Base-by-base conservation (phyloP, 2,329 filamentous ascomycete species). In the Colletotrichum salicis region DNA sequence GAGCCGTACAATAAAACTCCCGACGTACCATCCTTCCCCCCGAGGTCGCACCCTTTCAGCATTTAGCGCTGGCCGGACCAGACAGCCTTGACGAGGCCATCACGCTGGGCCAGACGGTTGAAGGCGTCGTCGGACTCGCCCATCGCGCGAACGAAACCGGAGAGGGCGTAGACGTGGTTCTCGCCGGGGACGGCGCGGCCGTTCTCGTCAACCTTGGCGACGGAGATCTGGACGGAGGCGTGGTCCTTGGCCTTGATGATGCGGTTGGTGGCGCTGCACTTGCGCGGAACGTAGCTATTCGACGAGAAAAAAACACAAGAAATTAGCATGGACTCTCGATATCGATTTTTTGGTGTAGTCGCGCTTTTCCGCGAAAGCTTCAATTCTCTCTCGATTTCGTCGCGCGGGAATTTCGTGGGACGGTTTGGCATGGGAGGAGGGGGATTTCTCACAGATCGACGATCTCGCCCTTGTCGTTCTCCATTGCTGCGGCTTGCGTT, bases 221-320 rank as follows among this genome's bases (percentile, higher is more conserved):
- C 89, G 80, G 93, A 94, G 86, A 99, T 94, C 88, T 99, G 96
- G 80, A 98, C 96, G 76, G 94, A 97, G 81, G 94, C 96, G 91
- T 99, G 96, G 89, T 99, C 96, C 90, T 98, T 98, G 90, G 96
- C 95, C 90, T 98, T 98, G 92, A 99, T 98, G 91, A 98, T 98
- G 88, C 96, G 94, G 94, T 97, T 97, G 86, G 96, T 97, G 81
- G 95, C 95, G 86, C 91, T 94, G 94, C 96, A 98, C 90, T 98
- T 98, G 90, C 96, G 94, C 85, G 95, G 95, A 90, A 97, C 94
- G 92, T 97, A 97, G 86, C 94, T 97, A 83, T 65, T 65, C 7
- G 60, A 11, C 76, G 76, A 56, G 64, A 41, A 57, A 72, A 72
- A 65, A 71, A 33, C 22, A 67, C 19, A 33, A 61, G 10, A 68